Base-by-base conservation (phyloP, 2,329 filamentous ascomycete genomes). In the Pseudomassariella vexata region DNA sequence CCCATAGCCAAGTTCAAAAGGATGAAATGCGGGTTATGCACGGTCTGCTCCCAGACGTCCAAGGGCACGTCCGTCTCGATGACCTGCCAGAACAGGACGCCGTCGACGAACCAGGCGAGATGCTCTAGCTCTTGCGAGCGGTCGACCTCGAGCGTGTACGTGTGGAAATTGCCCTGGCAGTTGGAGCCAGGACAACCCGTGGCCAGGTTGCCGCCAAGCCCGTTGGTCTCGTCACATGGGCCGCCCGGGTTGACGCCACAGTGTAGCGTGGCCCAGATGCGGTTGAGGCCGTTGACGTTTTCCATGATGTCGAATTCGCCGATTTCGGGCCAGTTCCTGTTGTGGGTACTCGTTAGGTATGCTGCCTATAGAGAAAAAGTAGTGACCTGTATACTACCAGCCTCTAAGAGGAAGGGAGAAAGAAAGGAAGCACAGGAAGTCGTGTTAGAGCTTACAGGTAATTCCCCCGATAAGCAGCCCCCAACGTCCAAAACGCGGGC, bases 401-500 rank as follows among this genome's bases (percentile, higher is more conserved):
- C n/a, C n/a, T n/a, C n/a, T n/a, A n/a, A n/a, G n/a, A n/a, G n/a
- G n/a, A n/a, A n/a, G n/a, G n/a, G n/a, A n/a, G n/a, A n/a, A n/a
- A n/a, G n/a, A n/a, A n/a, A n/a, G n/a, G n/a, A n/a, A n/a, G n/a
- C n/a, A n/a, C n/a, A n/a, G n/a, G n/a, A n/a, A n/a, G n/a, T n/a
- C n/a, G n/a, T n/a, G n/a, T n/a, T n/a, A n/a, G n/a, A n/a, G n/a
- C 30, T 32, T 6, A 32, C 25, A 22, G 25, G 27, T 59, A 59
- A 37, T 61, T 53, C 18, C 45, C 47, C 29, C 63, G 55, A 47
- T 57, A 65, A 2, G 38, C 45, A 4, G 49, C 38, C 5, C 65
- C 64, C 15, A 69, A 53, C 11, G 57, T 49, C 65, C 64, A 69
- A 39, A 68, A 68, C 0, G 64, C 65, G 0, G 59, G 60, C 65